Evolutionary conservation across 176 grass and related monocot species (phyloP).

Genomic region (Oryza punctata): DNA sequence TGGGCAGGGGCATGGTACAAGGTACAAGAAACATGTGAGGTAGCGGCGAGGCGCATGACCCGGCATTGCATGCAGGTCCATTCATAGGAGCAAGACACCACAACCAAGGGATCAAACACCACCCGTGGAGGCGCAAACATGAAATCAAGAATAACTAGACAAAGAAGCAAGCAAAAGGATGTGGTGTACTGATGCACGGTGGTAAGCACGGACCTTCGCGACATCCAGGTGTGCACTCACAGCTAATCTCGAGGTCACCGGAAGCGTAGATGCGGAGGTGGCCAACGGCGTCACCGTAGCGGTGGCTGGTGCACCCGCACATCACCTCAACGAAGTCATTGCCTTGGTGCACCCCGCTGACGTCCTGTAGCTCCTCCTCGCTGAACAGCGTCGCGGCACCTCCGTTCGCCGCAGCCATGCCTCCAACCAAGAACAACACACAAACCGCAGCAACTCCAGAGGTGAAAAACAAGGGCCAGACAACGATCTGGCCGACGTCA

Average conservation of each 20-base stretch:
- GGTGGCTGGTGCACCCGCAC: constrained; percentile 98
- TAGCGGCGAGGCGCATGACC: constrained; percentile 29
- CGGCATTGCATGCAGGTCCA: constrained; percentile 65
- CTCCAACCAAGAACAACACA: constrained; percentile 30
- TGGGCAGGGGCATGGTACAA: constrained; percentile 36
- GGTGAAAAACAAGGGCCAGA: constrained; percentile 1
- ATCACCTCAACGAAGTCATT: constrained; percentile 75
- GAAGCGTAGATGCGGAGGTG: constrained; percentile 78
- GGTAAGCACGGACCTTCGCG: constrained; percentile 67
- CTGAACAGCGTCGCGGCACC: constrained; percentile 59
- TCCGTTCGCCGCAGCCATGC: constrained; percentile 60
- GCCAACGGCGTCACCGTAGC: constrained; percentile 92
- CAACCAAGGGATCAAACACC: constrained; percentile 49
- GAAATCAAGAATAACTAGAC: constrained; percentile 49
- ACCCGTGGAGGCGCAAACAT: constrained; percentile 51
- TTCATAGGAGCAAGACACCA: background rate
- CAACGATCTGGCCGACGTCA: constrained; percentile 42
- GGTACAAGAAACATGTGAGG: constrained; percentile 31
- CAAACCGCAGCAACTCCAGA: constrained; percentile 7
- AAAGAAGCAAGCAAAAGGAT: background rate
- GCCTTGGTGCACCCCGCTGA: constrained; percentile 70
- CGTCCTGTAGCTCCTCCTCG: constrained; percentile 75
- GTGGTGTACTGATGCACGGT: background rate
- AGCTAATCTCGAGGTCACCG: constrained; percentile 83
- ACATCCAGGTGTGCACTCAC: constrained; percentile 91